These are phyloP conservation scores for Fragaria ananassa DNA, from an alignment of 306 rosid species.

Conservation along the genomic window DNA sequence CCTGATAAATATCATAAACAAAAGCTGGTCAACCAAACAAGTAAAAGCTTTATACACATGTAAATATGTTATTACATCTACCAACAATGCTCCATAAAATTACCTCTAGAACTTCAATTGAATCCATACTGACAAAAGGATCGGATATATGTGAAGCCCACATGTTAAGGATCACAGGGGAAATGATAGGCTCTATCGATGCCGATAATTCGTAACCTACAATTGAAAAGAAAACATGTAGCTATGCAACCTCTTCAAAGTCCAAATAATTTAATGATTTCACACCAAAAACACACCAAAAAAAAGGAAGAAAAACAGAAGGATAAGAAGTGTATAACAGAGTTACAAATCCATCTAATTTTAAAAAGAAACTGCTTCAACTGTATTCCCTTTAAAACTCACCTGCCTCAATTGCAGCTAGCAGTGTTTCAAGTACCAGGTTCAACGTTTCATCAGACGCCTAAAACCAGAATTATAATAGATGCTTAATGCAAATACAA, in stretches of 20 bases:
- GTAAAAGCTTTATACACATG: neutral
- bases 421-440: slow-evolving; percentile 87
- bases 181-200: slow-evolving; percentile 60
- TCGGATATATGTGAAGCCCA: slow-evolving; percentile 89
- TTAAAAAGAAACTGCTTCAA: neutral
- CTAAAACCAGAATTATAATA: slow-evolving; percentile 46
- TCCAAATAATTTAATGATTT: neutral
- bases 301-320: neutral
- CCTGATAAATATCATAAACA: slow-evolving; percentile 44
- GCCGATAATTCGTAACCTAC: slow-evolving; percentile 62
- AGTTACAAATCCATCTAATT: slow-evolving; percentile 1
- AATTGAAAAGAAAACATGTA: slow-evolving; percentile 23
- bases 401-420: slow-evolving; percentile 76
- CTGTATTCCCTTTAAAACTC: slow-evolving; percentile 14
- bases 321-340: neutral
- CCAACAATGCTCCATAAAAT: slow-evolving; percentile 23
- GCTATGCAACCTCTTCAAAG: slow-evolving; percentile 16
- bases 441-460: slow-evolving; percentile 90
- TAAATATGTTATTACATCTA: slow-evolving; percentile 12
- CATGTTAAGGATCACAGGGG: slow-evolving; percentile 77
- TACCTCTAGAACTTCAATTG: slow-evolving; percentile 96
- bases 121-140: slow-evolving; percentile 90
- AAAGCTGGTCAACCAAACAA: slow-evolving; percentile 18
- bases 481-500: slow-evolving; percentile 24
- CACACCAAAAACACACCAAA: neutral